Base-by-base conservation (phyloP, 2,329 filamentous ascomycete genomes). In the Rhynchosporium graminicola region DNA sequence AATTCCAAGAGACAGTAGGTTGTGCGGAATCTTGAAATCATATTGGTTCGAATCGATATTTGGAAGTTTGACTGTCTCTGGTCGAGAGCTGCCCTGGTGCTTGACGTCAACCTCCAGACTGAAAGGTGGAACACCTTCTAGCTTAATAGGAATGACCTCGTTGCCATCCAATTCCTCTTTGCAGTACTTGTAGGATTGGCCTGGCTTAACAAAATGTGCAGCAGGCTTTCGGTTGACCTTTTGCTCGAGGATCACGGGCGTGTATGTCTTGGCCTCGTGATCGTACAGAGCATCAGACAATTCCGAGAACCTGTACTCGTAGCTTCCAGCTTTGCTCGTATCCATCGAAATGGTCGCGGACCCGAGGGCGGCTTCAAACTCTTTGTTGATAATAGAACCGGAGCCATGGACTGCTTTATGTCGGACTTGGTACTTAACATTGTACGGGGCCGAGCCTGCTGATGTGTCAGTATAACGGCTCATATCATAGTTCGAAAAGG, bases 111-210 rank as follows among this genome's bases (percentile, higher is more conserved):
- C 83, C 74, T 98, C 95, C 4, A 99, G 80, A 54, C 88, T 88
- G 78, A 99, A 99, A 0, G 95, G 95, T 6, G 94, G 86, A 15
- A 88, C 81, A 45, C 95, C 95, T 63, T 89, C 89, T 20, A 99
- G 82, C 2, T 85, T 87, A 63, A 99, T 89, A 0, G 94, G 93
- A 60, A 99, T 97, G 46, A 85, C 87, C 72, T 99, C 93, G 71
- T 96, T 91, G 38, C 87, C 86, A 59, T 86, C 86, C 57, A 89
- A 84, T 70, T 97, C 91, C 54, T 92, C 87, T 74, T 92, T 89
- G 78, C 95, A 99, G 77, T 94, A 97, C 74, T 95, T 96, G 80
- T 97, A 97, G 0, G 91, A 93, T 75, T 95, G 95, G 15, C 93
- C 93, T 3, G 93, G 91, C 68, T 91, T 91, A 63, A 84, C 82